phyloP scores from a whole-genome alignment of 2,329 filamentous ascomycete species.

The Westerdykella sp. region DNA sequence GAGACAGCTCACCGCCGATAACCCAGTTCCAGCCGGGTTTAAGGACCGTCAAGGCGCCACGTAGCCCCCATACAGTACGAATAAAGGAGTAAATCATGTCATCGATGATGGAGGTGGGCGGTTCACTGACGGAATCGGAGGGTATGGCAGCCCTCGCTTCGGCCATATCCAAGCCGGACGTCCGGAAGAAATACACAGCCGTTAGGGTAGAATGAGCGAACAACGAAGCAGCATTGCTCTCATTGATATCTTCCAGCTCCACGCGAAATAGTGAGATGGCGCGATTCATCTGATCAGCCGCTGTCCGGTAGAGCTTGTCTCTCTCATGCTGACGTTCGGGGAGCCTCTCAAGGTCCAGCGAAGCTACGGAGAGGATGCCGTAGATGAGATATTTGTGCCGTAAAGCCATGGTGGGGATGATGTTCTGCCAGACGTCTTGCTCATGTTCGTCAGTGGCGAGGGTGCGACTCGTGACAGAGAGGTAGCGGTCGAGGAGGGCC shows the following conservation, averaged over 20 bases:
- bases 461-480: conserved; percentile 28
- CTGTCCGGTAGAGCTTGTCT: conserved; percentile 22
- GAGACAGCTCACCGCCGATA: conserved; percentile 20
- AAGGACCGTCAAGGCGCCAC: conserved; percentile 27
- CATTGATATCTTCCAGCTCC: conserved; percentile 31
- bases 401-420: conserved; percentile 36
- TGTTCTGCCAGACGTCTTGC: conserved; percentile 28
- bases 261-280: conserved; percentile 24
- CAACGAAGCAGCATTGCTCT: conserved; percentile 40
- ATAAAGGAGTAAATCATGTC: conserved; percentile 24
- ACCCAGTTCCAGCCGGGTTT: conserved; percentile 29
- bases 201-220: conserved; percentile 32
- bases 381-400: conserved; percentile 42
- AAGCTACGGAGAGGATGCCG: conserved; percentile 42
- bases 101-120: conserved; percentile 18
- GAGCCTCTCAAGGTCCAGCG: conserved; percentile 41
- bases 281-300: conserved; percentile 32
- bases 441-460: conserved; percentile 24
- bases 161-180: conserved; percentile 26
- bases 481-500: conserved; percentile 29
- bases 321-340: conserved; percentile 17
- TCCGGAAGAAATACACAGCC: conserved; percentile 31
- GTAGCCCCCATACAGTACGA: conserved; percentile 24
- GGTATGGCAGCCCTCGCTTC: conserved; percentile 21
- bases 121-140: conserved; percentile 8